These are phyloP conservation scores for Candida sp. DNA, from an alignment of 1,139 yeast species.

Conservation along the genomic window DNA sequence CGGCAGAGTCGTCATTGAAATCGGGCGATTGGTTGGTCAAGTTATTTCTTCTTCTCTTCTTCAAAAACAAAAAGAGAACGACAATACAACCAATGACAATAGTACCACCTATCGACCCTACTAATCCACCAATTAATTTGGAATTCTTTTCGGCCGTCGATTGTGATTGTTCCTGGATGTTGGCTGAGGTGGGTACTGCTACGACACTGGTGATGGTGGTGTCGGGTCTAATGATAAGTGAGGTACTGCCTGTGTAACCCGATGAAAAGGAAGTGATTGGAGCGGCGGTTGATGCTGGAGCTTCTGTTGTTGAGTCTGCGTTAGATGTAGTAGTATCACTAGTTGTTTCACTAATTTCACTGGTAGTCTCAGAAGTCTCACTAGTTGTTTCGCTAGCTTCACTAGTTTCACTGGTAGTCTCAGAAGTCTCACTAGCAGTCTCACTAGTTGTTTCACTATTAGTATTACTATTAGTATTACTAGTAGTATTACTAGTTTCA, in stretches of 20 bases:
- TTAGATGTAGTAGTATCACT: background rate
- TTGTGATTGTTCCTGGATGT: constrained; percentile 6
- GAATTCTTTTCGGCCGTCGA: constrained; percentile 24
- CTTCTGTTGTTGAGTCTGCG: constrained; percentile 2
- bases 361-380: constrained; percentile 1
- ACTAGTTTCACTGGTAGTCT: constrained; percentile 4
- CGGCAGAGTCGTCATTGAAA: constrained; percentile 25
- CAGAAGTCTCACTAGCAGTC: constrained; percentile 5
- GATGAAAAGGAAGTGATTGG: constrained; percentile 11
- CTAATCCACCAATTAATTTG: constrained; percentile 45
- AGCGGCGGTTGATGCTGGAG: constrained; percentile 6
- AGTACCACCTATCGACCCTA: constrained; percentile 47
- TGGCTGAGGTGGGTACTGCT: constrained; percentile 34
- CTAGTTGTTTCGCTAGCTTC: constrained; percentile 2
- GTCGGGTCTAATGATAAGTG: constrained; percentile 18
- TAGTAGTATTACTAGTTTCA: too few relatives aligned
- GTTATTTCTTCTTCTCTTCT: constrained; percentile 23
- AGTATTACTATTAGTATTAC: constrained; percentile 2
- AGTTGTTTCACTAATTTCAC: background rate
- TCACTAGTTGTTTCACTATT: constrained; percentile 3
- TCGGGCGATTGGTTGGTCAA: constrained; percentile 45
- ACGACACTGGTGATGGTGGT: constrained; percentile 43
- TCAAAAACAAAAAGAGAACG: constrained; percentile 33
- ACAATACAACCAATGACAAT: constrained; percentile 39
- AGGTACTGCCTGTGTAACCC: constrained; percentile 6